Conservation (phyloP, 352 stramenopile species). For the Bremia lactucae region DNA sequence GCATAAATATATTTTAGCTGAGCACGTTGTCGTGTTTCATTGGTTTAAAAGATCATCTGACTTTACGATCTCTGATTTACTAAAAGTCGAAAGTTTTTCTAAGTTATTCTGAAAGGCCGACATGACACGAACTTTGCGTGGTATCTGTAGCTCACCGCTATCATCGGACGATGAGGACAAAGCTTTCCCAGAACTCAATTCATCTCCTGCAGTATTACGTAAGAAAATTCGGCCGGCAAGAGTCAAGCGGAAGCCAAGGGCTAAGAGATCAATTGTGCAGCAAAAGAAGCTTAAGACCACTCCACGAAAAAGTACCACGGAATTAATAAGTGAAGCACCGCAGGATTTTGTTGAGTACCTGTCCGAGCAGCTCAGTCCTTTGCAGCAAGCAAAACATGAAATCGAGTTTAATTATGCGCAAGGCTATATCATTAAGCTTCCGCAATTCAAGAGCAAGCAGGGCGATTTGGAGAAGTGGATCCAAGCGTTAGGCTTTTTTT, state of each 20-base stretch:
- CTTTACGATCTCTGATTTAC: no score
- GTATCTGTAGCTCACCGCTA: constrained; percentile 38
- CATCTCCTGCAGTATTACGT: constrained; percentile 3
- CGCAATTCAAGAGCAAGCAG: constrained; percentile 14
- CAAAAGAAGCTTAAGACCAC: constrained; percentile 15
- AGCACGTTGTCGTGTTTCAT: no score
- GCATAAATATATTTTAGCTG: no score
- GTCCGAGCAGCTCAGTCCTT: constrained; percentile 31
- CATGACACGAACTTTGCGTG: constrained; percentile 11
- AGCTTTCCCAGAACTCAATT: constrained; percentile 5
- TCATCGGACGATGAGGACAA: constrained; percentile 35
- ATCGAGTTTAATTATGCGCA: constrained; percentile 43
- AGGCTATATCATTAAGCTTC: constrained; percentile 45
- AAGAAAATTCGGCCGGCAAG: constrained; percentile 3
- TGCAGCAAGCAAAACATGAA: constrained; percentile 35
- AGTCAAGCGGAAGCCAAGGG: constrained; percentile 9
- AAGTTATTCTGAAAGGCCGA: not conserved
- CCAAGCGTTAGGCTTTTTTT: constrained; percentile 38
- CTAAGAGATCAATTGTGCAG: not conserved
- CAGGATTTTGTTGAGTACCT: constrained; percentile 49
- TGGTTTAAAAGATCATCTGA: no score
- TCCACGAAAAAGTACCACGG: constrained; percentile 23
- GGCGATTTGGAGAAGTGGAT: constrained; percentile 33
- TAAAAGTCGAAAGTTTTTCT: no score
- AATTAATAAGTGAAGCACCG: constrained; percentile 34